Evolutionary conservation across 176 grass and related monocot genomes (phyloP), one percentile per base, ranked within the genome.

Genomic region (Triticum dicoccoides): DNA sequence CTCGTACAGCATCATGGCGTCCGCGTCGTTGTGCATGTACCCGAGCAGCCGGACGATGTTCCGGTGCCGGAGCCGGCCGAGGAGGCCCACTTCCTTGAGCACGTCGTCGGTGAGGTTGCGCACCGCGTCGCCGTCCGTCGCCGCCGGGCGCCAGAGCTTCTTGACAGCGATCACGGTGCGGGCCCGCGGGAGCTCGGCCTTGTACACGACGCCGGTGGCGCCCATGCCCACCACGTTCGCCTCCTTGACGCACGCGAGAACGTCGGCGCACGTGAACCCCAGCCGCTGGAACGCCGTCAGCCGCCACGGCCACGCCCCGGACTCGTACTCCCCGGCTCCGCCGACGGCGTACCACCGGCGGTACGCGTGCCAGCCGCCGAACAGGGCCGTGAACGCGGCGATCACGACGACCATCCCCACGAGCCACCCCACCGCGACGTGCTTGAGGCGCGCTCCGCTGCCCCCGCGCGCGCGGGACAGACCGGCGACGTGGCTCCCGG

Each of bases 1-100:
- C 90, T 99, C 97, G 82, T 99, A 99, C 32, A 99, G 51, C 86
- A 98, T 94, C 97, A 98, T 98, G 27, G 90, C 89, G 62, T 98
- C 94, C 25, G 58, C 5, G 25, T 91, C 88, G 78, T 92, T 98
- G 88, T 92, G 84, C 47, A 98, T 65, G 90, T 98, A 98, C 8
- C 92, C 96, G 11, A 98, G 89, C 10, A 98, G 84, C 37, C 89
- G 86, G 17, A 98, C 96, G 79, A 95, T 94, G 91, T 98, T 98
- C n/a, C 96, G 89, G 91, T 98, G 96, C 37, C 96, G 77, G 17
- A 98, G 90, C 61, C 91, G 86, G 0, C 96, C 96, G 4, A 95
- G 87, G 5, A 98, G 86, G 32, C 82, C 81, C 7, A 95, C 96
- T 52, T 98, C 96, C 74, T 91, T 91, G 4, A 91, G 85, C 49